Percentiles rank a stretch among this genome's conserved stretches.
phyloP scores from a whole-genome alignment of 2,329 filamentous ascomycete species.

The Incumbomyces lentus region DNA sequence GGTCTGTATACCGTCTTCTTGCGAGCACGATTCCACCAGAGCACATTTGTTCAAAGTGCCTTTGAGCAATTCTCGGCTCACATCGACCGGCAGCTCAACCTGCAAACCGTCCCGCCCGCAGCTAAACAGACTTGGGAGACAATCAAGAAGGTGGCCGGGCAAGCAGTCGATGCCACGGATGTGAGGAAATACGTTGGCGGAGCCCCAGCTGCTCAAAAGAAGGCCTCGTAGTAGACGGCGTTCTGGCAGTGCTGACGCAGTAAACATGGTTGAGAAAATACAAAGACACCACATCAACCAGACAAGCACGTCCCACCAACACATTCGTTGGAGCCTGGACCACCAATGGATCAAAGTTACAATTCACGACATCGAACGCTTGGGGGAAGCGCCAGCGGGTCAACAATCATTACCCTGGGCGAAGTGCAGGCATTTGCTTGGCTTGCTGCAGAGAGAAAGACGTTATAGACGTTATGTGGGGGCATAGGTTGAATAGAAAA shows the following conservation, averaged over 20 bases:
- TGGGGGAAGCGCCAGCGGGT: no score
- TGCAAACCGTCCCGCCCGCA: slow-evolving; percentile 74
- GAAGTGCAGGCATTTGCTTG: no score
- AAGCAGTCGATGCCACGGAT: slow-evolving; percentile 73
- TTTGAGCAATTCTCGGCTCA: slow-evolving; percentile 63
- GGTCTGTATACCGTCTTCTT: slow-evolving; percentile 83
- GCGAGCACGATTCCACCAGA: slow-evolving; percentile 80
- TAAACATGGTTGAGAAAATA: background rate
- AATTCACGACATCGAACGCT: no score
- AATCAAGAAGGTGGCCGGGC: slow-evolving; percentile 61
- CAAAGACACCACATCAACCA: background rate
- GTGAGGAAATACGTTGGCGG: slow-evolving; percentile 60
- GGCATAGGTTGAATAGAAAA: no score
- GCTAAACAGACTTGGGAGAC: slow-evolving; percentile 70
- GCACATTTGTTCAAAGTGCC: slow-evolving; percentile 78
- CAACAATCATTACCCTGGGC: no score
- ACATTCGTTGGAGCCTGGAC: background rate
- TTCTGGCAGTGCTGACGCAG: background rate
- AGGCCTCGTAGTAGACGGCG: slow-evolving; percentile 38
- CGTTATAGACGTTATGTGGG: no score
- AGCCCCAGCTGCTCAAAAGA: slow-evolving; percentile 29
- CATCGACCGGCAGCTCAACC: slow-evolving; percentile 70
- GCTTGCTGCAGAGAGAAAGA: no score
- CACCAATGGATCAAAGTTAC: background rate
- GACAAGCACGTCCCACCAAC: background rate